These are phyloP conservation scores for Protea cynaroides DNA, from an alignment of 164 flowering plant species.

Conservation along the genomic window DNA sequence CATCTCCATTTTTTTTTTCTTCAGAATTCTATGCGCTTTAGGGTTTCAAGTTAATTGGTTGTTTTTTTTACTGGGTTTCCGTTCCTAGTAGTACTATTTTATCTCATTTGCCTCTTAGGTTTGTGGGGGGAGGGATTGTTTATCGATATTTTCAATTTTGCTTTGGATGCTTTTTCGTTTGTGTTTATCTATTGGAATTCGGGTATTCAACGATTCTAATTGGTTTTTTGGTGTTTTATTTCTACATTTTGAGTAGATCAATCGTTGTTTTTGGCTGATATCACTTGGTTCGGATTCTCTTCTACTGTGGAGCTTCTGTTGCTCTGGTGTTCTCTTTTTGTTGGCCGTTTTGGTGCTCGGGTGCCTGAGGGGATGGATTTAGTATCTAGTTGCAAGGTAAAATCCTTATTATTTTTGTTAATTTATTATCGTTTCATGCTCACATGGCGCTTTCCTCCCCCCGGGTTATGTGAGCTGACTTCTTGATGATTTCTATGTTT, in stretches of 20 bases:
- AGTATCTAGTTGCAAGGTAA: constrained; percentile 48
- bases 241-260: not conserved
- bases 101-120: too few relatives aligned
- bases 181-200: too few relatives aligned
- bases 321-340: not conserved
- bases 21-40: too few relatives aligned
- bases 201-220: not conserved
- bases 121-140: too few relatives aligned
- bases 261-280: not conserved
- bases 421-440: too few relatives aligned
- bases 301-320: not conserved
- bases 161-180: not conserved
- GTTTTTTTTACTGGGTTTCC: too few relatives aligned
- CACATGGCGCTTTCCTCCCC: too few relatives aligned
- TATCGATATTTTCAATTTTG: too few relatives aligned
- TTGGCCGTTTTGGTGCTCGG: not conserved
- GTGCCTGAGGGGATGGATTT: constrained; percentile 31
- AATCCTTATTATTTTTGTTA: too few relatives aligned
- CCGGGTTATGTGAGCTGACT: not conserved
- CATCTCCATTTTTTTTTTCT: too few relatives aligned
- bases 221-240: not conserved
- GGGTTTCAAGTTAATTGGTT: too few relatives aligned
- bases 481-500: not conserved
- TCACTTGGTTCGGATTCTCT: not conserved
- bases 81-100: too few relatives aligned